Base-by-base conservation (phyloP, 2,329 filamentous ascomycete genomes). In the Exophiala sp. region DNA sequence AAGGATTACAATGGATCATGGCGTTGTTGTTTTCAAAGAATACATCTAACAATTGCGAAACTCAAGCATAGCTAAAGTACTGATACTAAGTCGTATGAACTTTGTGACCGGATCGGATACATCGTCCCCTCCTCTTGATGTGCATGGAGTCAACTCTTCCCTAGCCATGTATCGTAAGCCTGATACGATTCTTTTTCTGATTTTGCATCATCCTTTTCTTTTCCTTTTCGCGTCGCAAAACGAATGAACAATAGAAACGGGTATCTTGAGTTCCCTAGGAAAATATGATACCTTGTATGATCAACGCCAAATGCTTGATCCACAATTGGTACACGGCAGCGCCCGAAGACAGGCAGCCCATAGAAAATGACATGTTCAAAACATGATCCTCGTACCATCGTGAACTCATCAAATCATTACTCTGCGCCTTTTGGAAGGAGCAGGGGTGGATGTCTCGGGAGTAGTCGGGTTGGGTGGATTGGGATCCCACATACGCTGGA, bases 401-500 rank as follows among this genome's bases (percentile, higher is more conserved):
- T 60, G 16, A 43, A 47, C 52, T 61, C 55, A 47, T 58, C 50
- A 58, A 50, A 54, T 61, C 58, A 58, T 58, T 33, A 61, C 36
- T 46, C 47, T 54, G 45, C 48, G 55, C 42, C 54, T 58, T 50
- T 61, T 61, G 18, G 53, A 50, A 50, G 55, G 55, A 34, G 55
- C 50, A 47, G 55, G 58, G 18, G 59, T 60, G n/a, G 54, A 42
- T 32, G 59, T 43, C 3, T 58, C 59, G 40, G 55, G 58, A 42
- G 59, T 56, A 8, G 24, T 29, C 7, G 24, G 24, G 41, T 50
- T 52, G 20, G 52, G 47, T n/a, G 57, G 54, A 40, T 59, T 59
- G 14, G 58, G 55, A 41, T 59, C 56, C 21, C 59, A 54, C 52
- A 64, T 62, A n/a, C 62, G 59, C 44, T 64, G 62, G 24, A 64